Base-by-base conservation (phyloP, 177 flowering plant species). In the Vitis hybrid region DNA sequence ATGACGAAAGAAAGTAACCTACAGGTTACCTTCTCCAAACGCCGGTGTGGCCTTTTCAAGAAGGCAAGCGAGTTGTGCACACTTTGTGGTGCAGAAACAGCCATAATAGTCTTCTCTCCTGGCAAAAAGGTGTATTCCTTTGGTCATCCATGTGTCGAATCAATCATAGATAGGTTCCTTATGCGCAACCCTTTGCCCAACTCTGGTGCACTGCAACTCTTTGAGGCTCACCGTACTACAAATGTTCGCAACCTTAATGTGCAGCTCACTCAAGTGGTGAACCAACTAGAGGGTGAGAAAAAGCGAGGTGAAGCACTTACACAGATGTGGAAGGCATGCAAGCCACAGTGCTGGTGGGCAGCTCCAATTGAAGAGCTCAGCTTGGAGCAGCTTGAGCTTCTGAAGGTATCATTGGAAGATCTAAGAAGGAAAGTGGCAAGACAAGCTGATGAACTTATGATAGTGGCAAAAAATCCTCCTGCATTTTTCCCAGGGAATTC, bases 1-100 rank as follows among this genome's bases (percentile, higher is more conserved):
- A 60, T 72, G 14, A 40, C 60, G 14, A 61, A 60, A 30, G 35
- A 66, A 55, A 67, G 35, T 7, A 13, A n/a, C 15, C 59, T 30
- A 7, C 75, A 72, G 54, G 75, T 72, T 7, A 67, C 75, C 0
- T 72, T 72, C 66, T 72, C 75, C 10, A 72, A 72, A 7, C 70
- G 75, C 32, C 51, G 66, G 0, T 16, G 49, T 8, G 75, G 75
- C 2, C 66, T 72, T 9, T 50, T 66, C 30, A 72, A 64, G 54
- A 72, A 72, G 27, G 75, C 70, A 2, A 61, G 65, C 18, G 75
- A 72, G 65, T 61, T 72, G 1, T 50, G 61, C 48, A 16, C 48
- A 8, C 27, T 72, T 7, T 72, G 75, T 15, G 75, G 66, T 2
- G 67, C 60, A 0, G 70, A 72, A n/a, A 40, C 67, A 3, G 75